Evolutionary conservation across 2,329 filamentous ascomycete species (phyloP), one percentile per base, ranked within the genome.

Genomic region (Phoma sp.): DNA sequence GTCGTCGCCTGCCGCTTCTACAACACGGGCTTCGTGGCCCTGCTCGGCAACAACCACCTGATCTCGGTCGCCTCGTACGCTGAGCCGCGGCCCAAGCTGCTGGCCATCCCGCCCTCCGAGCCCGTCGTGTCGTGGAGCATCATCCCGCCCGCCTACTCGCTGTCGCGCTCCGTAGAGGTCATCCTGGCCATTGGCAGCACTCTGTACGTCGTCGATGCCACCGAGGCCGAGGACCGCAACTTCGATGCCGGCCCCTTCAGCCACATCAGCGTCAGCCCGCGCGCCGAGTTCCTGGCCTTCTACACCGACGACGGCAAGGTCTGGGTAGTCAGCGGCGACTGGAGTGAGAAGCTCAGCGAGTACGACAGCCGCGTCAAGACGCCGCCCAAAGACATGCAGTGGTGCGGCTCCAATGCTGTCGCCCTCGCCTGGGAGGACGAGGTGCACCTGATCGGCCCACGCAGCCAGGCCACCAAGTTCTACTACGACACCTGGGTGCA

Each of bases 371-470:
- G 88, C 62, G 93, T 91, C 8, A 89, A 89, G 72, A 96, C 91
- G 4, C 83, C 88, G 1, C 95, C 95, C 3, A 89, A 91, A 65
- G 91, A 95, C 60, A 83, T 99, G 57, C 89, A 95, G 66, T 99
- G 95, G 95, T 99, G 95, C 73, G 95, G 95, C 4, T 93, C 95
- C 66, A 93, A 98, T 74, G 91, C 93, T 11, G 89, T 95, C 3
- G 86, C 96, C 25, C 86, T 99, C 65, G 93, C 93, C 0, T 99
- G 95, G 95, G 95, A 98, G 70, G 95, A 99, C 69, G 95, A 99
- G 74, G 88, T 99, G 4, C 95, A 97, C 69, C 83, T 99, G 25
- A 89, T 99, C 56, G 95, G 93, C 0, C 91, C 92, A 0, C 89
- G 88, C 33, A 91, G 91, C 38, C 85, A 89, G 8, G 87, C 89